These are phyloP conservation scores for Macrophomina pseudophaseolina DNA, from an alignment of 2,329 filamentous ascomycete genomes.

Conservation along the genomic window DNA sequence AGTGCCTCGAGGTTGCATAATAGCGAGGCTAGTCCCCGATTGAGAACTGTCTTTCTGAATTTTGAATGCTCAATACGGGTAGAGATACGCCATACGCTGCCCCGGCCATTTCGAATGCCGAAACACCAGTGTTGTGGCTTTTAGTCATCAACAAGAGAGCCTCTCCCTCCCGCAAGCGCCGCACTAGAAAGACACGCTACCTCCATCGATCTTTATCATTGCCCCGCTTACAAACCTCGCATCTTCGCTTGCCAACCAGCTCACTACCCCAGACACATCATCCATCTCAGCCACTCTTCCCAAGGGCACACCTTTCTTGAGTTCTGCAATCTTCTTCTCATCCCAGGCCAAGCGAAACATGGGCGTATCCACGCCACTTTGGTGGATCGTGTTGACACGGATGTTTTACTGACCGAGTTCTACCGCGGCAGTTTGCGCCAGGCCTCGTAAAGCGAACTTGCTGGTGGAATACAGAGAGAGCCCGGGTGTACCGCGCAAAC, in stretches of 20 bases:
- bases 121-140: too few relatives aligned
- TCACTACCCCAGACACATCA: constrained; percentile 46
- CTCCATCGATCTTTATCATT: constrained; percentile 42
- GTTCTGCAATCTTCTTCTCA: constrained; percentile 41
- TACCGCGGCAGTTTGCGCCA: constrained; percentile 46
- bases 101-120: too few relatives aligned
- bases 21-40: too few relatives aligned
- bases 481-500: constrained; percentile 45
- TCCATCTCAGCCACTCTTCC: constrained; percentile 44
- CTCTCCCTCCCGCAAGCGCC: too few relatives aligned
- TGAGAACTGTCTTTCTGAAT: too few relatives aligned
- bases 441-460: constrained; percentile 46
- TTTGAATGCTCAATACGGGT: too few relatives aligned
- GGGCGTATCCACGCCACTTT: constrained; percentile 45
- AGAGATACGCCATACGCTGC: too few relatives aligned
- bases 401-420: constrained; percentile 46
- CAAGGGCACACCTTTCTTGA: constrained; percentile 41
- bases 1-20: too few relatives aligned
- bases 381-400: constrained; percentile 49
- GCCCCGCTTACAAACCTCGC: constrained; percentile 47
- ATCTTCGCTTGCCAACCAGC: constrained; percentile 47
- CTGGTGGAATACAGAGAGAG: constrained; percentile 44
- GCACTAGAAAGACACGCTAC: constrained; percentile 20
- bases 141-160: too few relatives aligned
- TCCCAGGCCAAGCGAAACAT: constrained; percentile 44